phyloP scores from a whole-genome alignment of 2,329 filamentous ascomycete species.

The Sporothrix mexicana region DNA sequence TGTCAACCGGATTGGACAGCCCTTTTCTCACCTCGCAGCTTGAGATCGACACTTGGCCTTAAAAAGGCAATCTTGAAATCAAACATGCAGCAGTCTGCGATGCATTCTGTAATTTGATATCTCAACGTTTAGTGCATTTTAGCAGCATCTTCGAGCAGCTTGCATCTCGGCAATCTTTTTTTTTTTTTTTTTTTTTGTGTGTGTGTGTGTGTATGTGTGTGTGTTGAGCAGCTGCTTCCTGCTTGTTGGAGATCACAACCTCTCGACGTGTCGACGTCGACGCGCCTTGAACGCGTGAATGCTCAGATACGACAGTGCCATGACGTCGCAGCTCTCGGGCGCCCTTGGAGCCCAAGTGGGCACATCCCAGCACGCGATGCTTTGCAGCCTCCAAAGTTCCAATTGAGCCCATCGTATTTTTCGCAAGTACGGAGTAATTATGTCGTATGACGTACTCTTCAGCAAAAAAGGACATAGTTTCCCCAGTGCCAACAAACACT shows the following conservation, averaged over 20 bases:
- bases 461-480: background rate
- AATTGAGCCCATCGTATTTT: background rate
- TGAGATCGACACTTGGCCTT: background rate
- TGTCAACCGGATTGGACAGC: background rate
- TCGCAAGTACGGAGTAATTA: background rate
- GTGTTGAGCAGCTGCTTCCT: background rate
- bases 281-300: conserved; percentile 1
- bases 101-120: background rate
- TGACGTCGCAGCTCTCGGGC: conserved; percentile 13
- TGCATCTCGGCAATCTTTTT: background rate
- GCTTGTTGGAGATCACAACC: background rate
- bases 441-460: background rate
- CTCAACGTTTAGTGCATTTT: background rate
- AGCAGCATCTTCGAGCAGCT: background rate
- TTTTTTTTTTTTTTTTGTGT: too few species aligned
- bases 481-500: background rate
- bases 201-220: too few species aligned
- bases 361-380: background rate
- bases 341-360: background rate
- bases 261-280: background rate
- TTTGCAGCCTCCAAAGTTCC: background rate
- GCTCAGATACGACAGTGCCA: conserved; percentile 4
- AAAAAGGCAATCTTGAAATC: background rate
- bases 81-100: background rate
- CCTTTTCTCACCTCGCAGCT: background rate